Evolutionary conservation across 2,329 filamentous ascomycete genomes (phyloP), one percentile per base, ranked within the genome.

Genomic region (Verticillium longisporum): DNA sequence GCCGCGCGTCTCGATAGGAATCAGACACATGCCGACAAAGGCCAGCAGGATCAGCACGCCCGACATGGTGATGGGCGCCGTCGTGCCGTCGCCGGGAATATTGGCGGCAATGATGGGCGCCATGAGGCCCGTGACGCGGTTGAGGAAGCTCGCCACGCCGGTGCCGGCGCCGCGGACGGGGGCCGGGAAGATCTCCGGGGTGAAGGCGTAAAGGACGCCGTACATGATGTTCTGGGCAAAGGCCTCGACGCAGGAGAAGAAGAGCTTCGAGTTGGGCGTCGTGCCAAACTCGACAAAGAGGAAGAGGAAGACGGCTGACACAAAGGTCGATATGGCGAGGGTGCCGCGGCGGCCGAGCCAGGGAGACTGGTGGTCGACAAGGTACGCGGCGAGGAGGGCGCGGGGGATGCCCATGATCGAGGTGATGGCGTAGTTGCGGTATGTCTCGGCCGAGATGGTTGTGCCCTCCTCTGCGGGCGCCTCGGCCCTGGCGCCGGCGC

Each of bases 381-480:
- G 85, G 68, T 84, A 90, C 63, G 88, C 89, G 15, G 88, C 91
- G 10, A 94, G 77, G 21, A 95, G 75, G 56, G 88, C 89, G 26
- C 91, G 91, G 0, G 91, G 91, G 2, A 95, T 85, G 45, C 91
- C 91, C 56, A 88, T 83, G 41, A 91, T 77, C 50, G 88, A 89
- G 15, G 89, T 91, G 72, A 96, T 92, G 72, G 88, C 88, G 72
- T 92, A 94, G 79, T 92, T 91, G 63, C 89, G 87, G 77, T 95
- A 96, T 0, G 85, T 84, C 26, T 77, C 76, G 62, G 73, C 70
- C 3, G 79, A 78, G 60, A 82, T 77, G 37, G 68, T 66, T 18
- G 70, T 67, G 15, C 64, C 59, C 7, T 64, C 61, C 53, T 62
- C 64, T 32, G 70, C 66, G 31, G 72, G 68, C 10, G 70, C 71